Percentiles rank a stretch among this genome's conserved stretches.
Conservation (phyloP, 495 filamentous ascomycete species). For the Aspergillus coremiiformis region DNA sequence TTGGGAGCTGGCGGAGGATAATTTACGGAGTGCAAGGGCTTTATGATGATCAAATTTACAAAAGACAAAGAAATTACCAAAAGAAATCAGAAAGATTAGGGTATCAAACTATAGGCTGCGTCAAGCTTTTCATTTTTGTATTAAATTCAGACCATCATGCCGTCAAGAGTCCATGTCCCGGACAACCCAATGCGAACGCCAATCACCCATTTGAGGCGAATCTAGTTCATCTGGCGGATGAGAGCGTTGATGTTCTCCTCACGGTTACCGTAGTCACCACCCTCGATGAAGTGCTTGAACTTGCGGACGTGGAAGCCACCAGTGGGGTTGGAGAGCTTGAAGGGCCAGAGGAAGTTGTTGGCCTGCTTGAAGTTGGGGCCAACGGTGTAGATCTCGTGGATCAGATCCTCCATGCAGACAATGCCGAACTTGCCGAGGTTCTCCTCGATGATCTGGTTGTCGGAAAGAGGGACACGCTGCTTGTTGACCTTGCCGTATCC, state of each 20-base stretch:
- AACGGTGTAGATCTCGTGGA: slow-evolving; percentile 98
- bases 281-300: slow-evolving; percentile 99
- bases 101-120: background rate
- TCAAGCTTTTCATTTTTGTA: slow-evolving; percentile 26
- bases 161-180: slow-evolving; percentile 28
- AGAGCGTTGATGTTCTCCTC: slow-evolving; percentile 98
- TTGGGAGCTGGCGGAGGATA: no score
- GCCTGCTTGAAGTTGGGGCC: slow-evolving; percentile 99
- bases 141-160: slow-evolving; percentile 37
- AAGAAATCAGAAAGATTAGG: slow-evolving; percentile 3
- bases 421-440: slow-evolving; percentile 95
- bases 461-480: slow-evolving; percentile 91
- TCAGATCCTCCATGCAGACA: slow-evolving; percentile 98
- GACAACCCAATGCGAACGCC: slow-evolving; percentile 31
- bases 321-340: slow-evolving; percentile 97
- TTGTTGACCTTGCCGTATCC: slow-evolving; percentile 97
- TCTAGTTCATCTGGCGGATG: slow-evolving; percentile 98
- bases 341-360: slow-evolving; percentile 99
- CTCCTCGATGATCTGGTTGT: slow-evolving; percentile 96
- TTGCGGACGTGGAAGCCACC: slow-evolving; percentile 93
- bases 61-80: background rate
- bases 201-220: slow-evolving; percentile 19
- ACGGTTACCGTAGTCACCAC: slow-evolving; percentile 95
- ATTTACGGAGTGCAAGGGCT: background rate
- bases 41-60: background rate